Evolutionary conservation across 768 basidiomycete genomes (phyloP).

Genomic region (Kwoniella newhampshirensis): DNA sequence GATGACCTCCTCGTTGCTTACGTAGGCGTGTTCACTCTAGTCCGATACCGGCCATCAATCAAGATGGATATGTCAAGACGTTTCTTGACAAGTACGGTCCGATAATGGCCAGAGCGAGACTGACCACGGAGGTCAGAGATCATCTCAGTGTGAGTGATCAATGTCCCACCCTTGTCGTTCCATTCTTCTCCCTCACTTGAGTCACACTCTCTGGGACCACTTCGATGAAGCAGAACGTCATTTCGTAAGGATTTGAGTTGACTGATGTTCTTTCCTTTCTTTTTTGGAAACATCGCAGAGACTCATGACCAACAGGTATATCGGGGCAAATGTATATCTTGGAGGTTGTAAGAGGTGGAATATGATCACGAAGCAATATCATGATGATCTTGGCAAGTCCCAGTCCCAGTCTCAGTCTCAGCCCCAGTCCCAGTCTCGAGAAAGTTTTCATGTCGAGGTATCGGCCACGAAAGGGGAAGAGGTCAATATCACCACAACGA

Average conservation of each 20-base stretch:
- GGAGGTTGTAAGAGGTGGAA: constrained; percentile 7
- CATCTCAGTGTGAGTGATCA: constrained; percentile 19
- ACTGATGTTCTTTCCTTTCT: no score
- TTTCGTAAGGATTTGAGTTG: no score
- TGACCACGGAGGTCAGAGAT: constrained; percentile 16
- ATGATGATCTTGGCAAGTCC: no score
- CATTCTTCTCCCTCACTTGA: no score
- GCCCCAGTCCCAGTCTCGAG: no score
- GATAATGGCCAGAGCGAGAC: constrained; percentile 20
- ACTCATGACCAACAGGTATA: neutral
- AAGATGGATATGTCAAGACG: constrained; percentile 2
- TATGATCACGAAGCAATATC: neutral
- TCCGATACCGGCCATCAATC: constrained; percentile 5
- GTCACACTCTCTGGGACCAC: no score
- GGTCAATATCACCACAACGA: no score
- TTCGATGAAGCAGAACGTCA: no score
- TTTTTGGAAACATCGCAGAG: no score
- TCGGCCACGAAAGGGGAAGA: no score
- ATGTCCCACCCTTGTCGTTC: neutral
- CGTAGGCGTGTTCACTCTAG: constrained; percentile 7
- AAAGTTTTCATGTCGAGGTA: no score
- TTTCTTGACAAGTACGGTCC: constrained; percentile 27
- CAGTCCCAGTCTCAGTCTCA: no score
- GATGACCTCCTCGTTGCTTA: neutral
- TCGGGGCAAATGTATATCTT: neutral